Conservation (phyloP, 2,329 filamentous ascomycete species). For the Ophiostoma perfectum region DNA sequence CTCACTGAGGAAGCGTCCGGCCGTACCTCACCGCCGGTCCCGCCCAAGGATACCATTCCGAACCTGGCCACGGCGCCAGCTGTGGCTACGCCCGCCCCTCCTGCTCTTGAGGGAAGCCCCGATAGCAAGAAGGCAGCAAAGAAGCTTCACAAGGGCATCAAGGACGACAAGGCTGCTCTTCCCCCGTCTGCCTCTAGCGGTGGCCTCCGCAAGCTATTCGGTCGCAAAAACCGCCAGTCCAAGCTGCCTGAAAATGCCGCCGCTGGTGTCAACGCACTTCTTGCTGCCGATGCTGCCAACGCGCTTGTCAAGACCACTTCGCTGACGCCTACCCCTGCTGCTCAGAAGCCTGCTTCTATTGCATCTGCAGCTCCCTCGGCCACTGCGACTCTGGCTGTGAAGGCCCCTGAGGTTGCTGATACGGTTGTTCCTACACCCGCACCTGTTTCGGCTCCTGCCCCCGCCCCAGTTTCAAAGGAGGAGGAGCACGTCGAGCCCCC, state of each 20-base stretch:
- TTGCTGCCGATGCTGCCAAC: constrained; percentile 32
- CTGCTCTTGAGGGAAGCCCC: constrained; percentile 35
- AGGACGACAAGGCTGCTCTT: constrained; percentile 30
- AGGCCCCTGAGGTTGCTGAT: constrained; percentile 25
- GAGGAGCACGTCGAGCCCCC: constrained; percentile 26
- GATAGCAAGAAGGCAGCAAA: constrained; percentile 46
- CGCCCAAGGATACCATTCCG: constrained; percentile 34
- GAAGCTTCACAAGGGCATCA: constrained; percentile 51
- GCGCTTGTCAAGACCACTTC: background rate
- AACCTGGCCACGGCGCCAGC: constrained; percentile 34
- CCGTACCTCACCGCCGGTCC: constrained; percentile 33
- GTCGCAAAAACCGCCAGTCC: constrained; percentile 55
- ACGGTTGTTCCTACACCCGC: constrained; percentile 25
- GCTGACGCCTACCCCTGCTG: background rate
- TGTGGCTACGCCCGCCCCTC: constrained; percentile 40
- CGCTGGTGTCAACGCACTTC: constrained; percentile 48
- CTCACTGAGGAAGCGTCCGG: constrained; percentile 11
- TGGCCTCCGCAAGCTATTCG: constrained; percentile 61
- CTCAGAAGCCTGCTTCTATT: constrained; percentile 15
- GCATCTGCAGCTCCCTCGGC: constrained; percentile 29
- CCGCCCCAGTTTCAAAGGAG: constrained; percentile 15
- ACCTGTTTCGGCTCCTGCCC: constrained; percentile 22
- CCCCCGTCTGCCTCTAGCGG: constrained; percentile 29
- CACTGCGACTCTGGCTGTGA: constrained; percentile 25
- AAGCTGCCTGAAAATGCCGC: constrained; percentile 52